These are phyloP conservation scores for Chiua sp. DNA, from an alignment of 1,284 basidiomycete species.

Conservation along the genomic window DNA sequence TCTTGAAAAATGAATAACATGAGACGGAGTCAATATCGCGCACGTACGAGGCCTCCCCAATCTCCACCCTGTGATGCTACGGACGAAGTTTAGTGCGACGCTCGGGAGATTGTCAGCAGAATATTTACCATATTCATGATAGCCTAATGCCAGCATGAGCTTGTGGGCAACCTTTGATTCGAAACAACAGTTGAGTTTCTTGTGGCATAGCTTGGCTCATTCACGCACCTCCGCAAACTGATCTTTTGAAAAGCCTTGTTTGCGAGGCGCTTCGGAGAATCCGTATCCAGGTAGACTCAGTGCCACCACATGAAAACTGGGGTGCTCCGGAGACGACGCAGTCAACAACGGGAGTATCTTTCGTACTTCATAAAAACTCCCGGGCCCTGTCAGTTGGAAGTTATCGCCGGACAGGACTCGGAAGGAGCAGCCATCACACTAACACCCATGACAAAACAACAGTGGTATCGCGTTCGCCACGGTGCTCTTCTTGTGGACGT, in stretches of 20 bases:
- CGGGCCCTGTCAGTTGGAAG: conserved; percentile 49
- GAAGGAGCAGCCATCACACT: conserved; percentile 18
- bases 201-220: not conserved
- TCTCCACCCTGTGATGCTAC: conserved; percentile 62
- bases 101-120: not conserved
- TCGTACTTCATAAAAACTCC: conserved; percentile 58
- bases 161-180: conserved; percentile 44
- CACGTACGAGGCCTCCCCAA: conserved; percentile 50
- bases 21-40: not conserved
- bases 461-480: conserved; percentile 47
- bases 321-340: conserved; percentile 45
- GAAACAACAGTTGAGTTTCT: not conserved
- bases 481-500: conserved; percentile 46
- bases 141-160: conserved; percentile 57
- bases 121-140: conserved; percentile 54
- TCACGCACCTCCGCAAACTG: conserved; percentile 48
- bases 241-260: conserved; percentile 39
- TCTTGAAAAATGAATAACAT: conserved; percentile 30
- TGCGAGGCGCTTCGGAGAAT: conserved; percentile 51
- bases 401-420: not conserved
- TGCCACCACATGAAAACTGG: conserved; percentile 64
- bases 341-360: conserved; percentile 59
- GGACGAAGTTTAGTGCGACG: not conserved
- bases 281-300: conserved; percentile 60
- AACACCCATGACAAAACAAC: conserved; percentile 54